A percentile compares a stretch with the other conserved stretches of the same genome.
Evolutionary conservation across 805 yeast genomes (phyloP).

Genomic region (Metschnikowia gruessii): DNA sequence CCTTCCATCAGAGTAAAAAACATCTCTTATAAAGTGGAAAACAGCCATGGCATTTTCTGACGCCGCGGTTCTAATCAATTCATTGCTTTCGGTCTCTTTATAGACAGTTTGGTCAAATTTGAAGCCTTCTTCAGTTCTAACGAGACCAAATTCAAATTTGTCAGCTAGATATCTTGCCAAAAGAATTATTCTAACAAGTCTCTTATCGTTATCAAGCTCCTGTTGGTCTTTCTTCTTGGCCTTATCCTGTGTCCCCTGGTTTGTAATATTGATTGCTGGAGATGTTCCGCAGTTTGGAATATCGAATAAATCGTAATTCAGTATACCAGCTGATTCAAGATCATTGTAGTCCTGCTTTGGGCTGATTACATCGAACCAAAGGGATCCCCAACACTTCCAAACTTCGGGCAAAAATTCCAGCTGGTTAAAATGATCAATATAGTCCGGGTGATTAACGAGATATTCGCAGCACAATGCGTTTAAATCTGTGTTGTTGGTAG

Average conservation of each 20-base stretch:
- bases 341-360: conserved; percentile 52
- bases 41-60: conserved; percentile 21
- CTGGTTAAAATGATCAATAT: conserved; percentile 50
- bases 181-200: conserved; percentile 50
- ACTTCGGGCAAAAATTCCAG: conserved; percentile 69
- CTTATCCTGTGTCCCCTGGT: conserved; percentile 28
- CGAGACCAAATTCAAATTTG: conserved; percentile 52
- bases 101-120: conserved; percentile 36
- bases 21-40: conserved; percentile 30
- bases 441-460: conserved; percentile 29
- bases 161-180: conserved; percentile 53
- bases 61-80: conserved; percentile 21
- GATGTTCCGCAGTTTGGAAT: conserved; percentile 61
- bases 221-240: conserved; percentile 23
- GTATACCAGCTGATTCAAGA: conserved; percentile 54
- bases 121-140: conserved; percentile 46
- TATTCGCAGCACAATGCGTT: conserved; percentile 23
- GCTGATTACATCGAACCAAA: conserved; percentile 68
- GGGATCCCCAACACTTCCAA: conserved; percentile 83
- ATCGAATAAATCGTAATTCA: conserved; percentile 53
- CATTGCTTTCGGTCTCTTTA: conserved; percentile 25
- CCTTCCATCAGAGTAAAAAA: conserved; percentile 40
- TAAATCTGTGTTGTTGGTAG: conserved; percentile 26
- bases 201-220: conserved; percentile 46
- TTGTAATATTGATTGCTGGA: conserved; percentile 25